Evolutionary conservation across 768 basidiomycete genomes (phyloP).

Genomic region (Tubosaeta sp.): DNA sequence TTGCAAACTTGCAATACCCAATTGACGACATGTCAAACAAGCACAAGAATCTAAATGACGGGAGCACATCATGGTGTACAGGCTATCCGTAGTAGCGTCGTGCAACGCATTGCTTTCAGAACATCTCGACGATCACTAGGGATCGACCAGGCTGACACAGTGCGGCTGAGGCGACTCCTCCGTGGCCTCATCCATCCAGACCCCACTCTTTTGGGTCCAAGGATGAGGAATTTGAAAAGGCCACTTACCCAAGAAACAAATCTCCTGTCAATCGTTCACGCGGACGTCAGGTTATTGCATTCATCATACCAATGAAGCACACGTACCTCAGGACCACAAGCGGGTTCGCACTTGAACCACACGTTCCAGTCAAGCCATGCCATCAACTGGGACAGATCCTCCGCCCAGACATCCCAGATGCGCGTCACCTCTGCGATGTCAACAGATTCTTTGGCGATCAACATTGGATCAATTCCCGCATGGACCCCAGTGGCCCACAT

Average conservation of each 20-base stretch:
- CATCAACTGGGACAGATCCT: conserved; percentile 36
- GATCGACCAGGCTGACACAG: too few species aligned
- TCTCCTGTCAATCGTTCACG: conserved; percentile 11
- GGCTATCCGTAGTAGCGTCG: too few species aligned
- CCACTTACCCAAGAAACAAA: conserved; percentile 26
- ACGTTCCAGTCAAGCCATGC: conserved; percentile 49
- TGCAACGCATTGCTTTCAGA: too few species aligned
- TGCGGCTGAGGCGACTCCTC: too few species aligned
- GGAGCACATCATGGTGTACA: too few species aligned
- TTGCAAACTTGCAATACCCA: too few species aligned
- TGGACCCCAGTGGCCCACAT: conserved; percentile 11
- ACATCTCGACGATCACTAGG: too few species aligned
- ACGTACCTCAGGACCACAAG: conserved; percentile 43
- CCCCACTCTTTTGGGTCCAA: background rate
- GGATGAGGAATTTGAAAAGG: background rate
- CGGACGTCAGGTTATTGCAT: background rate
- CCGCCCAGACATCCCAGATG: conserved; percentile 31
- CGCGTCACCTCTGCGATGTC: background rate
- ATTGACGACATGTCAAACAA: too few species aligned
- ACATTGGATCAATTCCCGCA: conserved; percentile 13
- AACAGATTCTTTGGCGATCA: conserved; percentile 1
- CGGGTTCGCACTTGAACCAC: conserved; percentile 25
- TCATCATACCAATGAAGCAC: background rate
- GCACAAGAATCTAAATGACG: too few species aligned
- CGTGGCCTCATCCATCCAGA: background rate